Base-by-base conservation (phyloP, 495 filamentous ascomycete genomes). In the Paragyromitra xinjiangensis region DNA sequence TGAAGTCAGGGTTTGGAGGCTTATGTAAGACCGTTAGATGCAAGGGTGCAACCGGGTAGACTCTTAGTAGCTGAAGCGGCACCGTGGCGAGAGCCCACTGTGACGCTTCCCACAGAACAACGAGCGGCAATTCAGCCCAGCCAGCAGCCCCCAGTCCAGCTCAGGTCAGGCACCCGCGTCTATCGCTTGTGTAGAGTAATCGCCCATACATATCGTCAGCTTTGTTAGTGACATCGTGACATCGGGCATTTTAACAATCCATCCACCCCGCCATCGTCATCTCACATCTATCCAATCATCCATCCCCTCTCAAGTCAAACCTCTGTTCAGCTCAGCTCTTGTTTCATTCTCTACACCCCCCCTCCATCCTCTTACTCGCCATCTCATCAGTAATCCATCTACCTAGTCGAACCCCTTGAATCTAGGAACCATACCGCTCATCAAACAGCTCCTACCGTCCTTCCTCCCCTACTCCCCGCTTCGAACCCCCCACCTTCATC, bases 401-500 rank as follows among this genome's bases (percentile, higher is more conserved):
- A 22, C 74, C 69, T 26, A 53, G 48, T 19, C 26, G 8, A 45
- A 29, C 48, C 61, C 58, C 48, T 48, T 48, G 22, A 67, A 72
- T 51, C 64, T 66, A 64, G 66, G 72, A 77, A 50, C 51, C 64
- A 78, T 78, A 78, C 66, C 79, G 55, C 62, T 80, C 69, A 80
- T 78, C 69, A 80, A 48, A 59, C 67, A 80, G 63, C 75, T 80
- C 50, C 70, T 80, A 9, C 75, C 64, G 26, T 68, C 69, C 63
- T 74, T 74, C 68, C 44, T 73, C 44, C 73, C 63, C 22, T 37
- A 26, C 45, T 61, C 78, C 68, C 69, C 58, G 59, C 61, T 51
- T 63, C 63, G 26, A 59, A 34, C 56, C 61, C 64, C 29, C 56
- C 66, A 34, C 70, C 78, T 39, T 44, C 65, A 50, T 53, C 74